Evolutionary conservation across 352 stramenopile species (phyloP).

Genomic region (Globisporangium paroecandrum): DNA sequence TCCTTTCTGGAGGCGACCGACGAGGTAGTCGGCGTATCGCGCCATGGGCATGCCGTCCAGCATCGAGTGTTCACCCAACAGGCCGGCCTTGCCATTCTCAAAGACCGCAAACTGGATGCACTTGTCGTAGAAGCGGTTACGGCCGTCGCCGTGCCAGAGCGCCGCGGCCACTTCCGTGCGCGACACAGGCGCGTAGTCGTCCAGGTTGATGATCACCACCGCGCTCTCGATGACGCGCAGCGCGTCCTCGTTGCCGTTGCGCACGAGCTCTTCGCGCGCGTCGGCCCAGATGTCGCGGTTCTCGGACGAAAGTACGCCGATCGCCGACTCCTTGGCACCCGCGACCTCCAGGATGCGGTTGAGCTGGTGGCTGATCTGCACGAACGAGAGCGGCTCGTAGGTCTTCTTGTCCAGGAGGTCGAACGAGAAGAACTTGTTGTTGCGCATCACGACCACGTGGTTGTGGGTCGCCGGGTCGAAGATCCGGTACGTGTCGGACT

Average conservation of each 20-base stretch:
- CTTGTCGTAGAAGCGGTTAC: slow-evolving; percentile 98
- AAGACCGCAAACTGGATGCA: slow-evolving; percentile 95
- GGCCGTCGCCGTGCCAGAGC: slow-evolving; percentile 82
- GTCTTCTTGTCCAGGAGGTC: slow-evolving; percentile 44
- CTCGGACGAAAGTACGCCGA: slow-evolving; percentile 68
- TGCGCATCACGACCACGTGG: slow-evolving; percentile 88
- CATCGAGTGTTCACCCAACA: slow-evolving; percentile 94
- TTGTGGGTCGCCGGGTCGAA: slow-evolving; percentile 85
- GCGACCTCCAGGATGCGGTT: slow-evolving; percentile 46
- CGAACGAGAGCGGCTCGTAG: slow-evolving; percentile 43
- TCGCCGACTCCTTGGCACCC: slow-evolving; percentile 42
- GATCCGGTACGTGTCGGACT: slow-evolving; percentile 79
- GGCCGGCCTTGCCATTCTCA: slow-evolving; percentile 93
- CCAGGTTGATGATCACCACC: slow-evolving; percentile 64
- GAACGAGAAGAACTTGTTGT: slow-evolving; percentile 76
- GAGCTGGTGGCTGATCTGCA: slow-evolving; percentile 56
- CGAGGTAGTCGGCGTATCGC: slow-evolving; percentile 59
- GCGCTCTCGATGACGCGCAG: slow-evolving; percentile 65
- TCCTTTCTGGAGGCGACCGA: slow-evolving; percentile 47
- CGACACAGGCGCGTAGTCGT: slow-evolving; percentile 57
- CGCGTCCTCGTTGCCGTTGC: slow-evolving; percentile 54
- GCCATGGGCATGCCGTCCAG: slow-evolving; percentile 84
- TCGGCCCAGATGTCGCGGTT: slow-evolving; percentile 80
- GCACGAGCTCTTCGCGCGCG: slow-evolving; percentile 62
- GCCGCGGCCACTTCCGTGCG: slow-evolving; percentile 59